Evolutionary conservation across 495 filamentous ascomycete species (phyloP), one percentile per base, ranked within the genome.

Genomic region (Staphylotrichum tortipilum): DNA sequence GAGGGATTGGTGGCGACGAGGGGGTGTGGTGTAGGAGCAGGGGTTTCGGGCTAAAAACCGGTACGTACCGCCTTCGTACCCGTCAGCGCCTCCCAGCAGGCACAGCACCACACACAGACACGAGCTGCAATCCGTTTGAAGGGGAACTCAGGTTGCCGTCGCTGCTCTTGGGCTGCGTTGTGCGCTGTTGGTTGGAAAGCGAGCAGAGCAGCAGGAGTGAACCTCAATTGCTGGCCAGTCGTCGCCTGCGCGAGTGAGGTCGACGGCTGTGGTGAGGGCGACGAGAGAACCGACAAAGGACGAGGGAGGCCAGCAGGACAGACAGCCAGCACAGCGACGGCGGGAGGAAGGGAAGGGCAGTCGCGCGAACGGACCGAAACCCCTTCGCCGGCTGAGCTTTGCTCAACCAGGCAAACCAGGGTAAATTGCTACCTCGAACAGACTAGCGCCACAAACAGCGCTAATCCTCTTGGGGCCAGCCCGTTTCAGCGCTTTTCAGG

Each of bases 341-440:
- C 17, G 34, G 23, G 49, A 45, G 35, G 24, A 31, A 15, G 24
- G 10, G 24, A 15, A 29, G 28, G 4, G 17, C 12, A n/a, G 28
- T 49, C 52, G 52, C 52, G 22, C 47, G 47, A 55, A 55, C 53
- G 53, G 53, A 55, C 53, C 53, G 53, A 55, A 51, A 51, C 46
- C 26, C 47, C 53, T 39, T 21, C 38, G 24, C 40, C 19, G 15
- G 50, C 17, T 29, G 18, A 12, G 36, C 29, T 40, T 44, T 18
- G 11, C 38, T 48, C 26, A 29, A 53, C 38, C 26, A 1, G 47
- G 47, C 28, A 55, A 35, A 18, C 33, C 9, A 2, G 10, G 7
- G 28, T 7, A 31, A n/a, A 22, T 33, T 62, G 18, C 3, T 55
- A 4, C 40, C 49, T 6, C 1, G 47, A 29, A 3, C 1, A 23